A percentile compares a stretch with the other conserved stretches of the same genome.
Conservation (phyloP, 805 yeast species). For the Danielia oregonensis region DNA sequence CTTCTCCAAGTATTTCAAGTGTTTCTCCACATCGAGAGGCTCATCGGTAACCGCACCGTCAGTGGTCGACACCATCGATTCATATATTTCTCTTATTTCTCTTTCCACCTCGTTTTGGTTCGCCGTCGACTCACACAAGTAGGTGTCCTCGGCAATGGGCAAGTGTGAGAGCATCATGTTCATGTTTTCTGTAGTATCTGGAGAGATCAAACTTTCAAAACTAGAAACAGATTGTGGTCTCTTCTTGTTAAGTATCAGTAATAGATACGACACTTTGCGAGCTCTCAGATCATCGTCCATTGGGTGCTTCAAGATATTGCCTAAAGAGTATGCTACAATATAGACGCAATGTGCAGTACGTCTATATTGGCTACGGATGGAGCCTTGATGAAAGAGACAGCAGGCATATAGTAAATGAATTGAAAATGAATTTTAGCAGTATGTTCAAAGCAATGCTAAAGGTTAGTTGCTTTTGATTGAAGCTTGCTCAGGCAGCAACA, state of each 20-base stretch:
- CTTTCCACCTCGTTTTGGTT: constrained; percentile 34
- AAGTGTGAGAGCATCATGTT: constrained; percentile 9
- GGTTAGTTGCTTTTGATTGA: too few species aligned
- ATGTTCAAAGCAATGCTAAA: too few species aligned
- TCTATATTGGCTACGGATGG: too few species aligned
- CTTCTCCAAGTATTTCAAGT: constrained; percentile 40
- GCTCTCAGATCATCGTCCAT: constrained; percentile 4
- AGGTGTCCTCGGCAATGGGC: constrained; percentile 13
- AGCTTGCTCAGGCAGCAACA: too few species aligned
- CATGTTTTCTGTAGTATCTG: constrained; percentile 7
- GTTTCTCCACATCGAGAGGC: constrained; percentile 25
- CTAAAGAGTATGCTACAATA: neutral
- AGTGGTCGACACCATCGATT: constrained; percentile 11
- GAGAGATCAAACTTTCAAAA: constrained; percentile 11
- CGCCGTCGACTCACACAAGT: constrained; percentile 33
- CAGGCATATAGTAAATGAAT: too few species aligned
- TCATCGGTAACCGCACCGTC: constrained; percentile 12
- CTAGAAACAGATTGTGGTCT: constrained; percentile 8
- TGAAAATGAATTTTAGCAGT: too few species aligned
- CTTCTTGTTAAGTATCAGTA: constrained; percentile 7
- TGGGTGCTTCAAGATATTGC: neutral
- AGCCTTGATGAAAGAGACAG: too few species aligned
- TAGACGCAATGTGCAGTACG: too few species aligned
- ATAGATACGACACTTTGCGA: constrained; percentile 6
- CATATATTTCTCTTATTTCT: constrained; percentile 26